phyloP scores from a whole-genome alignment of 2,329 filamentous ascomycete genomes.

The Colletotrichum endophyticum region DNA sequence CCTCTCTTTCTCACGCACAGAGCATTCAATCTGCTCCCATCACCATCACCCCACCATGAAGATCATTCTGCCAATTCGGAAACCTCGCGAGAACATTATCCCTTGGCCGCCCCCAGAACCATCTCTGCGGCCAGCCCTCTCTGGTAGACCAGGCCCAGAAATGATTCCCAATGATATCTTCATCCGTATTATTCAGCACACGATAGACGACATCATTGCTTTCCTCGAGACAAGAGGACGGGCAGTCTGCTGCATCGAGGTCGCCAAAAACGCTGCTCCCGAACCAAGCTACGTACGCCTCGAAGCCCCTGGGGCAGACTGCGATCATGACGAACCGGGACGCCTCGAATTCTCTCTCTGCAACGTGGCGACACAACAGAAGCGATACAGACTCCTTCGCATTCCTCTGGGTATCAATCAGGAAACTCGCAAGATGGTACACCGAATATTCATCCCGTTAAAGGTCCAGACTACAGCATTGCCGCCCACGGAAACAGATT shows the following conservation, averaged over 20 bases:
- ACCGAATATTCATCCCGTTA: not conserved
- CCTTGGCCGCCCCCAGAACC: not conserved
- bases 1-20: not conserved
- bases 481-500: not conserved
- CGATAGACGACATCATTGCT: not conserved
- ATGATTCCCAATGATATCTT: not conserved
- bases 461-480: not conserved
- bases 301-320: not conserved
- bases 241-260: not conserved
- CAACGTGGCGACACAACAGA: not conserved
- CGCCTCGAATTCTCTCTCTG: not conserved
- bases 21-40: fast-evolving
- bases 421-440: not conserved
- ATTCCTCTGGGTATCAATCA: not conserved
- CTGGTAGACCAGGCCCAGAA: not conserved
- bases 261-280: not conserved
- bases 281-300: not conserved
- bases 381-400: not conserved
- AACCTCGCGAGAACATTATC: not conserved
- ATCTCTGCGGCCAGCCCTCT: not conserved
- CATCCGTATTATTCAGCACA: not conserved
- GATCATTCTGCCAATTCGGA: not conserved
- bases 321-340: not conserved
- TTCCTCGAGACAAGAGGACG: not conserved
- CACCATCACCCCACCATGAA: not conserved